Evolutionary conservation across 257 asterid genomes (phyloP).

Genomic region (Paulownia fortunei): DNA sequence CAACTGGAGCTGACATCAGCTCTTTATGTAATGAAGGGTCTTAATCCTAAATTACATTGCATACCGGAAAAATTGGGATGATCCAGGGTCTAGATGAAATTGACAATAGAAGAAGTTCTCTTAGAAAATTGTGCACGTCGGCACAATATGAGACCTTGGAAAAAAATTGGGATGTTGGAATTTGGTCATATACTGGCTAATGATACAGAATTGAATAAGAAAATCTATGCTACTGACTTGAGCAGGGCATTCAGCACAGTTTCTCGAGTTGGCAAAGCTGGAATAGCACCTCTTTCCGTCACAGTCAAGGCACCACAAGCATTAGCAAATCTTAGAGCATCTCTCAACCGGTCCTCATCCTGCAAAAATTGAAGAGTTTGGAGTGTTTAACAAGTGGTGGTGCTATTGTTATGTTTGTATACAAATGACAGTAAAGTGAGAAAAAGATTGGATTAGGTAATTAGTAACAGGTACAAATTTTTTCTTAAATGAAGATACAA

Average conservation of each 20-base stretch:
- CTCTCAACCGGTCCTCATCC: conserved; percentile 80
- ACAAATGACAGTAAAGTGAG: not conserved
- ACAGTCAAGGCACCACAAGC: conserved; percentile 96
- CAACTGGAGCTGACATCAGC: not conserved
- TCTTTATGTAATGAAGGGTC: conserved; percentile 2
- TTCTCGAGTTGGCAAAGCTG: conserved; percentile 85
- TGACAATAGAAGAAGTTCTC: not conserved
- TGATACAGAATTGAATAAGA: not conserved
- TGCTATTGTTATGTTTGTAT: not conserved
- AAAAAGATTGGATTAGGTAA: conserved; percentile 1
- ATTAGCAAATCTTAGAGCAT: conserved; percentile 85
- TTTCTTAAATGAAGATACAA: not conserved
- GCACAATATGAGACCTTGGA: conserved; percentile 1
- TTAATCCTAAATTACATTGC: conserved; percentile 20
- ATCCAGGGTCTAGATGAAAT: not conserved
- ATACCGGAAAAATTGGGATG: not conserved
- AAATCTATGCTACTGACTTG: conserved; percentile 52
- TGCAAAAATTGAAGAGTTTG: conserved; percentile 28
- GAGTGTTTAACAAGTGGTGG: not conserved
- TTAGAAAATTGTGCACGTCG: not conserved
- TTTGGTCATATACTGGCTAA: not conserved
- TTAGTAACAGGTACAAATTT: not conserved
- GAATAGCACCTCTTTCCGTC: conserved; percentile 95
- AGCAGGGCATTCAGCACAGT: conserved; percentile 67
- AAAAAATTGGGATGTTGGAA: conserved; percentile 14